Evolutionary conservation across 148 eudicot genomes (phyloP).

Genomic region (Spergularia bocconei): DNA sequence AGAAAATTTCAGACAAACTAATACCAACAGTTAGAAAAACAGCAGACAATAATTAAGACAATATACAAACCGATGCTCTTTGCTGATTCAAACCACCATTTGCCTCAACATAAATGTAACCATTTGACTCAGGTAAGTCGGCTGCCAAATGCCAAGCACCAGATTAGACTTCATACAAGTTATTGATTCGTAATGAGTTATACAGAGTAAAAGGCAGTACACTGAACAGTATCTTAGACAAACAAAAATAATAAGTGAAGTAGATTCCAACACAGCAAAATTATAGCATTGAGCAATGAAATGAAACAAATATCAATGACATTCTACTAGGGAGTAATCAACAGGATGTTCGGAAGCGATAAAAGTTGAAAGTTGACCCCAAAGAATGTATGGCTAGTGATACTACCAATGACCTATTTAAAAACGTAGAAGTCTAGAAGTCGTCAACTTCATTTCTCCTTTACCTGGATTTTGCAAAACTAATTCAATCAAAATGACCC

Average conservation of each 20-base stretch:
- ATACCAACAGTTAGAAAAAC: not conserved
- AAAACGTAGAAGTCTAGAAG: too few relatives aligned
- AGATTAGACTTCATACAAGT: constrained; percentile 16
- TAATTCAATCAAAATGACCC: too few relatives aligned
- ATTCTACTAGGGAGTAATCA: too few relatives aligned
- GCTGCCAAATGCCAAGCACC: constrained; percentile 14
- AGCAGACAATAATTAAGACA: constrained; percentile 14
- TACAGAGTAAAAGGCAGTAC: not conserved
- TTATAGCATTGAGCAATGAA: not conserved
- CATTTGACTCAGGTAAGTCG: constrained; percentile 82
- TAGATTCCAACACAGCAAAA: not conserved
- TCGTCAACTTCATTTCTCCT: too few relatives aligned
- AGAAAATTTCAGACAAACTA: not conserved
- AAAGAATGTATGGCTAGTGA: too few relatives aligned
- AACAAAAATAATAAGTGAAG: not conserved
- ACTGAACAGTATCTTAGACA: not conserved
- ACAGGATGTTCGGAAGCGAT: too few relatives aligned
- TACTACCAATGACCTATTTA: too few relatives aligned
- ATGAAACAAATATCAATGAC: not conserved
- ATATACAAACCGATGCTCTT: constrained; percentile 66
- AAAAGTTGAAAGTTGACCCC: too few relatives aligned
- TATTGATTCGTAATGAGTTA: not conserved
- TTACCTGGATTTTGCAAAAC: too few relatives aligned
- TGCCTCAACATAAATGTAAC: constrained; percentile 88
- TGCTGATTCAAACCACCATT: constrained; percentile 99